These are phyloP conservation scores for Chaetomium olivaceum DNA, from an alignment of 2,329 filamentous ascomycete species.

Conservation along the genomic window DNA sequence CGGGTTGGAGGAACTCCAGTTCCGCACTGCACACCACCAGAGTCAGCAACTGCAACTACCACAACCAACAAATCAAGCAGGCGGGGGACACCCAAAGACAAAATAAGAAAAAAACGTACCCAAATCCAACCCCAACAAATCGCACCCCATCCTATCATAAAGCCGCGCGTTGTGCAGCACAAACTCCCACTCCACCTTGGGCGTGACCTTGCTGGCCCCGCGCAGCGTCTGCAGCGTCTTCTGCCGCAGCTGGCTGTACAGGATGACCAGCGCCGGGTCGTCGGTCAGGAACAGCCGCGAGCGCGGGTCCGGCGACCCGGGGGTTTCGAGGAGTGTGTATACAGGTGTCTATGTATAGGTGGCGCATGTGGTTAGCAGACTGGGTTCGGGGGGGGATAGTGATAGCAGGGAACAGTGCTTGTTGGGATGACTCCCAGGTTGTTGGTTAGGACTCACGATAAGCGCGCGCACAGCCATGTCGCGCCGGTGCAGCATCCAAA, in stretches of 20 bases:
- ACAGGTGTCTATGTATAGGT: too few species aligned
- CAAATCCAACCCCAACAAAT: slow-evolving; percentile 81
- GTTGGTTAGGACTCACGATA: slow-evolving; percentile 61
- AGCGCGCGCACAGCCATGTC: slow-evolving; percentile 83
- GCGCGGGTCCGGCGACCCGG: slow-evolving; percentile 67
- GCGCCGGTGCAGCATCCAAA: slow-evolving; percentile 81
- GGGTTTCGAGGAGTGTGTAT: slow-evolving; percentile 69
- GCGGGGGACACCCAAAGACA: not conserved
- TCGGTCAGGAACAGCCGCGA: slow-evolving; percentile 83
- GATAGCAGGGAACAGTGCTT: too few species aligned
- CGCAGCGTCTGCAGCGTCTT: slow-evolving; percentile 80
- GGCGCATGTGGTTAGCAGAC: too few species aligned
- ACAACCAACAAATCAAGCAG: not conserved
- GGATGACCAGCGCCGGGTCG: slow-evolving; percentile 81
- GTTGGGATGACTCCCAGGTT: not conserved
- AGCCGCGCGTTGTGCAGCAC: slow-evolving; percentile 80
- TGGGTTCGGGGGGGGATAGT: too few species aligned
- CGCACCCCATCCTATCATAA: slow-evolving; percentile 91
- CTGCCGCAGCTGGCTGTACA: slow-evolving; percentile 84
- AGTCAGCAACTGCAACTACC: slow-evolving; percentile 22
- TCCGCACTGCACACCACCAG: slow-evolving; percentile 58
- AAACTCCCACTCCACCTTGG: slow-evolving; percentile 83
- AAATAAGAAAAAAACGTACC: slow-evolving; percentile 52
- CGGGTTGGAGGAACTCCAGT: slow-evolving; percentile 73
- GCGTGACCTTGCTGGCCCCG: slow-evolving; percentile 79